Evolutionary conservation across 139 green algal species (phyloP).

Genomic region (Micractinium conductrix): DNA sequence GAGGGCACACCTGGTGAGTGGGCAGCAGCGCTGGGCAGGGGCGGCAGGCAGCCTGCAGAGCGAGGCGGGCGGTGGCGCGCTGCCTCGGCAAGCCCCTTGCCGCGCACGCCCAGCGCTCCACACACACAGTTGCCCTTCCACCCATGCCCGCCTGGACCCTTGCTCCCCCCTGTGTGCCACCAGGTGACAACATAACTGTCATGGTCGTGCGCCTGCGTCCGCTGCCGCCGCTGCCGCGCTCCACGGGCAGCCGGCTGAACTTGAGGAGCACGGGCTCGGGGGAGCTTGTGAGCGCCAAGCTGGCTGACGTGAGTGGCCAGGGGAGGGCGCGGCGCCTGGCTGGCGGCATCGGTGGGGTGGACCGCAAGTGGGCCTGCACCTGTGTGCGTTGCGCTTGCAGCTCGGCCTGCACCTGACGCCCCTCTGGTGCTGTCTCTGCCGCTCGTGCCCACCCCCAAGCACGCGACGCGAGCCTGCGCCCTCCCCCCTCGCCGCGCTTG

Average conservation of each 20-base stretch:
- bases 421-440: background rate
- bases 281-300: conserved; percentile 20
- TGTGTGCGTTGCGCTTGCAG: background rate
- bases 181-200: conserved; percentile 51
- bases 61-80: no score
- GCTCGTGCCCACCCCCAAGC: no score
- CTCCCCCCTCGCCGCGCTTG: background rate
- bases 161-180: no score
- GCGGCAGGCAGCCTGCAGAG: no score
- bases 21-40: no score
- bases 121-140: no score
- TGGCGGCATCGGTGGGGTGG: background rate
- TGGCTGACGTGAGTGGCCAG: background rate
- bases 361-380: no score
- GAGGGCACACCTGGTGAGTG: conserved; percentile 32
- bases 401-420: background rate
- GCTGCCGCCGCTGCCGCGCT: conserved; percentile 36
- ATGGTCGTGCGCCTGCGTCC: conserved; percentile 33
- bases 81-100: no score
- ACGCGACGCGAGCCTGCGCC: background rate
- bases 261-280: conserved; percentile 4
- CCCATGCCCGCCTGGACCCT: no score
- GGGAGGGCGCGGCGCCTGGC: background rate
- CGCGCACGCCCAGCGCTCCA: no score
- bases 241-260: conserved; percentile 37